phyloP scores from a whole-genome alignment of 768 basidiomycete genomes.

The Mycena vitilis region DNA sequence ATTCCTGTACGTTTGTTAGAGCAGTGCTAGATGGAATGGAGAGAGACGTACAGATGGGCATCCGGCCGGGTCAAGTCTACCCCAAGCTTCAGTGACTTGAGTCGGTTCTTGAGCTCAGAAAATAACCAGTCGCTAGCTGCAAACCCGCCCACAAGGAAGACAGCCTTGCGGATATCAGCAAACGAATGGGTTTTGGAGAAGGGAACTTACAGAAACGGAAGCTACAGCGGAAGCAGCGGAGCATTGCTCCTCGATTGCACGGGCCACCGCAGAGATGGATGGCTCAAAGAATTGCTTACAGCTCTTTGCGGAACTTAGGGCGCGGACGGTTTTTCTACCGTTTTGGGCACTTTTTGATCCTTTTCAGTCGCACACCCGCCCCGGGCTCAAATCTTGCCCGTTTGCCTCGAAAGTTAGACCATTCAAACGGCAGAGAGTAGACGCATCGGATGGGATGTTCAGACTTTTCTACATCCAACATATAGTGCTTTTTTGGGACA shows the following conservation, averaged over 20 bases:
- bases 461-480: too few relatives aligned
- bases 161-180: conserved; percentile 39
- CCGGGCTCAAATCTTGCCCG: too few relatives aligned
- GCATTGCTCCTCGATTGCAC: conserved; percentile 49
- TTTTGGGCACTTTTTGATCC: too few relatives aligned
- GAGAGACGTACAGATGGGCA: conserved; percentile 55
- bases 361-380: too few relatives aligned
- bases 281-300: conserved; percentile 57
- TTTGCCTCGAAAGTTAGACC: too few relatives aligned
- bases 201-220: conserved; percentile 44
- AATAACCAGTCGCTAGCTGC: conserved; percentile 64
- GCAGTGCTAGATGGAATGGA: not conserved
- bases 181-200: too few relatives aligned
- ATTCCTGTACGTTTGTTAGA: conserved; percentile 13
- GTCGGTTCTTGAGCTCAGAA: conserved; percentile 49
- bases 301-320: too few relatives aligned
- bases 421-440: too few relatives aligned
- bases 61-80: conserved; percentile 57
- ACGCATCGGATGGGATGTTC: too few relatives aligned
- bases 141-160: conserved; percentile 67
- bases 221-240: conserved; percentile 39
- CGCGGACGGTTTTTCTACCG: too few relatives aligned
- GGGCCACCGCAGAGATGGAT: conserved; percentile 50
- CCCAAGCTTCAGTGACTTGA: conserved; percentile 41
- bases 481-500: too few relatives aligned